Percentiles rank a stretch among this genome's conserved stretches.
Conservation (phyloP, 352 stramenopile genomes). For the Phytophthora macrochlamydospora region DNA sequence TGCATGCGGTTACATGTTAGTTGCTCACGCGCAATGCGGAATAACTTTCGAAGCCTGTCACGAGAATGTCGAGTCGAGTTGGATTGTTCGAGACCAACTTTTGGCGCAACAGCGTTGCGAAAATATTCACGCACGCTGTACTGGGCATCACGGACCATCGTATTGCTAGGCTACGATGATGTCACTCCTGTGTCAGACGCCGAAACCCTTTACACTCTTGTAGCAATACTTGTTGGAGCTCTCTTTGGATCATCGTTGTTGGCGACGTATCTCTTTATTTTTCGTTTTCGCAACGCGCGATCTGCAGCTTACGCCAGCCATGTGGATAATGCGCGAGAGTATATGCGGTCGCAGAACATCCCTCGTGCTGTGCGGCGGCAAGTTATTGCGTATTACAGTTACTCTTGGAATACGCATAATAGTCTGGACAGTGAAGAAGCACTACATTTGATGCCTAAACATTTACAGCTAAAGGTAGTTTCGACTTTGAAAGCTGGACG, state of each 20-base stretch:
- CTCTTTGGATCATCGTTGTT: slow-evolving; percentile 64
- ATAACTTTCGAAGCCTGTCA: slow-evolving; percentile 55
- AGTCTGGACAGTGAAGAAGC: slow-evolving; percentile 64
- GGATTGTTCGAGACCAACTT: slow-evolving; percentile 63
- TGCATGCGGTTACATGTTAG: slow-evolving; percentile 74
- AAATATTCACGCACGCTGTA: slow-evolving; percentile 71
- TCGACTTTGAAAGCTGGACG: slow-evolving; percentile 68
- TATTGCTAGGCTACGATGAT: slow-evolving; percentile 69
- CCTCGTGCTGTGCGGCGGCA: slow-evolving; percentile 50
- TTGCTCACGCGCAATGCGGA: slow-evolving; percentile 64
- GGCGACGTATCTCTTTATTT: slow-evolving; percentile 75
- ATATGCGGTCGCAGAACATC: slow-evolving; percentile 75
- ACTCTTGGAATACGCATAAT: slow-evolving; percentile 68
- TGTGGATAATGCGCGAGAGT: slow-evolving; percentile 71
- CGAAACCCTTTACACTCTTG: slow-evolving; percentile 60
- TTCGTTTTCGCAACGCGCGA: slow-evolving; percentile 62
- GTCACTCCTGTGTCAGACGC: slow-evolving; percentile 60
- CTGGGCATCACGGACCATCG: slow-evolving; percentile 61
- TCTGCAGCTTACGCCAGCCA: slow-evolving; percentile 57
- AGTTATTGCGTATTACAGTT: slow-evolving; percentile 70
- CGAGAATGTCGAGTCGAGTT: slow-evolving; percentile 51
- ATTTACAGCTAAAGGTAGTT: slow-evolving; percentile 68
- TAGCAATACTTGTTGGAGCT: slow-evolving; percentile 52
- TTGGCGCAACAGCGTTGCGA: slow-evolving; percentile 37
- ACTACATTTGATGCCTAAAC: slow-evolving; percentile 60